Evolutionary conservation across 106 monocot species (phyloP), one percentile per base, ranked within the genome.

Genomic region (Dioscorea alata): DNA sequence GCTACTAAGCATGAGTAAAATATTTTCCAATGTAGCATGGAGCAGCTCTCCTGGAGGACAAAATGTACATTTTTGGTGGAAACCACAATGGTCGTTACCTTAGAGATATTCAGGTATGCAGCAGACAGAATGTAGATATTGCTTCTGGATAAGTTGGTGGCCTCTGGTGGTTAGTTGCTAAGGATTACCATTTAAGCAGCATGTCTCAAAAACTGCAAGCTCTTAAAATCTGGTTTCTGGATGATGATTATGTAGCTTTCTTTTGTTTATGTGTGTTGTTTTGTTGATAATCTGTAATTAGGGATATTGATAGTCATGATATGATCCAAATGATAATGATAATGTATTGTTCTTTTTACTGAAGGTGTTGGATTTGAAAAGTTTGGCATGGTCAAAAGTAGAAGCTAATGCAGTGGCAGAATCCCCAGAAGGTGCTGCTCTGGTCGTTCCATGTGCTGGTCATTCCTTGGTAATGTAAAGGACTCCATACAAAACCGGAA

Each of bases 41-140:
- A 60, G 93, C 99, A 67, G 83, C 99, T 83, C 63, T 90, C 42
- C 50, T 99, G 58, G 78, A 90, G 67, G 90, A 93, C 66, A 99
- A 90, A 61, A 99, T 99, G 93, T 93, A 83, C 53, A 69, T 93
- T 68, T 99, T 99, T 78, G 93, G 93, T 48, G 93, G 99, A 82
- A 99, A 99, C 66, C 90, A 88, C 73, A 99, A 99, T 85, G 99
- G 99, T 17, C 90, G 87, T 57, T 99, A 99, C 50, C 99, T 99
- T 73, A 83, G 50, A 75, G 99, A 99, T 64, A 74, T 99, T 79
- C 93, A 99, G 85, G 99, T 99, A 75, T 67, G 53, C 4, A 34
- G 7, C 34, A 34, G 7, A 34, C 34, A 34, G 34, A 34, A 3
- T 7, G 7, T 7, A n/a, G 34, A 34, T 34, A 34, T 34, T 34